Conservation (phyloP, 2,329 filamentous ascomycete species). For the Aspergillus sp. region DNA sequence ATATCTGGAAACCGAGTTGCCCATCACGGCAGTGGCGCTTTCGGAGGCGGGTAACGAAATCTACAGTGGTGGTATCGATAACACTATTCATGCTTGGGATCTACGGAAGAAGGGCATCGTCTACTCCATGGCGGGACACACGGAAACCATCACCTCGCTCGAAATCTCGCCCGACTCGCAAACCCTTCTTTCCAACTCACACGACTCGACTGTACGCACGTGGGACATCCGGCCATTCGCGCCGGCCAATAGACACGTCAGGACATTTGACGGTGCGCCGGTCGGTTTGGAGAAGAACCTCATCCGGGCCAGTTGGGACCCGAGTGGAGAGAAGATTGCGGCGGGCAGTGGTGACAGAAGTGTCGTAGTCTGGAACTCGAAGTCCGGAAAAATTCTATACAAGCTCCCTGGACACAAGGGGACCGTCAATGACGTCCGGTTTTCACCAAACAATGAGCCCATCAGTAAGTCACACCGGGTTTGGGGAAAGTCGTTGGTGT, state of each 20-base stretch:
- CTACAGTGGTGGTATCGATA: constrained; percentile 92
- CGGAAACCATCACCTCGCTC: constrained; percentile 87
- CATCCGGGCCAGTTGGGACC: constrained; percentile 85
- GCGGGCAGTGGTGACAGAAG: constrained; percentile 88
- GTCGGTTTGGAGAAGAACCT: constrained; percentile 89
- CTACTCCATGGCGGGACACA: constrained; percentile 86
- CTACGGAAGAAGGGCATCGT: constrained; percentile 85
- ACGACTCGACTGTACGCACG: constrained; percentile 89
- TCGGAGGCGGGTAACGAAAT: constrained; percentile 94
- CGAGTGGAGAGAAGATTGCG: constrained; percentile 80
- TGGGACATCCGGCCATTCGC: constrained; percentile 98
- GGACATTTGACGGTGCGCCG: constrained; percentile 89
- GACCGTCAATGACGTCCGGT: constrained; percentile 90
- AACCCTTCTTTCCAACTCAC: constrained; percentile 83
- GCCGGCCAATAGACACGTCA: constrained; percentile 78
- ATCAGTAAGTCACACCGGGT: constrained; percentile 67
- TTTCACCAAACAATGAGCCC: constrained; percentile 80
- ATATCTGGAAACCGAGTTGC: constrained; percentile 87
- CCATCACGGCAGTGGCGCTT: constrained; percentile 87
- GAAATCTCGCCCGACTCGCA: constrained; percentile 92
- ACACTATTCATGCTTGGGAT: constrained; percentile 97
- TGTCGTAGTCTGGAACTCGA: constrained; percentile 85
- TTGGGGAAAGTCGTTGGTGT: neutral
- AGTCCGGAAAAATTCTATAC: constrained; percentile 86
- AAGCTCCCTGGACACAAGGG: constrained; percentile 96